Evolutionary conservation across 2,329 filamentous ascomycete genomes (phyloP).

Genomic region (Achaetomium macrosporum): DNA sequence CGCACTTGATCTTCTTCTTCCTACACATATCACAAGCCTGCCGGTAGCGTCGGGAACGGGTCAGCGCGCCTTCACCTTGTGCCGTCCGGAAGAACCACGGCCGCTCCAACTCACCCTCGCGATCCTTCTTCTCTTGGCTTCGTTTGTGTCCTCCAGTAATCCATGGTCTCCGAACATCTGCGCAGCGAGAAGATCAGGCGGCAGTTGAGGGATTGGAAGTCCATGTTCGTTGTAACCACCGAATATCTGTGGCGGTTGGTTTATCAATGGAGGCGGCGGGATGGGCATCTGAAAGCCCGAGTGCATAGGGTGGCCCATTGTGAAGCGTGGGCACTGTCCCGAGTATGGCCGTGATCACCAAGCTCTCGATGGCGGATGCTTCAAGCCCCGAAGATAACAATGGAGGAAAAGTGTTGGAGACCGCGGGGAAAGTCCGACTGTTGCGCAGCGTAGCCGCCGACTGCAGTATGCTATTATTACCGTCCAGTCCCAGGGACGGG

Average conservation of each 20-base stretch:
- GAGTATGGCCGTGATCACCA: neutral
- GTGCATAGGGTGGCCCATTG: constrained; percentile 48
- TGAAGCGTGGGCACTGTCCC: constrained; percentile 9
- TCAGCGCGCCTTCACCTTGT: constrained; percentile 12
- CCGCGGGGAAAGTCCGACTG: neutral
- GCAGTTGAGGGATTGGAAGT: constrained; percentile 50
- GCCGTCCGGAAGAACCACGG: neutral
- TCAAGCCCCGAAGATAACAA: neutral
- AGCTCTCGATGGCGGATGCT: neutral
- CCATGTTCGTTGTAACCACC: constrained; percentile 56
- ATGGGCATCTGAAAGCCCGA: constrained; percentile 53
- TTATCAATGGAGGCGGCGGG: constrained; percentile 53
- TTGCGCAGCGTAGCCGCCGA: constrained; percentile 14
- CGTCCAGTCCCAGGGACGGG: constrained; percentile 13
- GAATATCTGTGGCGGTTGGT: constrained; percentile 65
- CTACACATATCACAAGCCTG: constrained; percentile 94
- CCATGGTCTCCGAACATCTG: constrained; percentile 56
- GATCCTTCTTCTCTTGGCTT: constrained; percentile 84
- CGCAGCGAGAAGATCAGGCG: constrained; percentile 49
- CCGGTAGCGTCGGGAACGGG: neutral
- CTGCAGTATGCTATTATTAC: constrained; percentile 18
- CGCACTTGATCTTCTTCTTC: constrained; percentile 97
- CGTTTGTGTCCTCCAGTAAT: constrained; percentile 61
- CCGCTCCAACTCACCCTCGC: constrained; percentile 59
- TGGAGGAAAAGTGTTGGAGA: neutral